A percentile compares a stretch with the other conserved stretches of the same genome.
These are phyloP conservation scores for Hydnomerulius pinastri DNA, from an alignment of 768 basidiomycete genomes.

Conservation along the genomic window DNA sequence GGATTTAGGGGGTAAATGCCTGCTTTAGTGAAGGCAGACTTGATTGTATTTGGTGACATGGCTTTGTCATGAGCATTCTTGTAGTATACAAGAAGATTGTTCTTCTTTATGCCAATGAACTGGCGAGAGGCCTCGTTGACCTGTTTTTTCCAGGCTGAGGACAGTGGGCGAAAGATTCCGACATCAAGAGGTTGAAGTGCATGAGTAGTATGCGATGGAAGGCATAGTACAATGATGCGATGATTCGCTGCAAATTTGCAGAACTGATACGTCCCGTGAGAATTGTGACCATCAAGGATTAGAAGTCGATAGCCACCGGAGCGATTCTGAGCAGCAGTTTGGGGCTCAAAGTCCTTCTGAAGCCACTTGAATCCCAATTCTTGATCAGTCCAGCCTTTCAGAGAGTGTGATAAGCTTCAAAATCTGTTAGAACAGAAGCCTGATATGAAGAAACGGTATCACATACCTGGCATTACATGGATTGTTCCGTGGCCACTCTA, in stretches of 20 bases:
- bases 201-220: conserved; percentile 48
- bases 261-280: conserved; percentile 6
- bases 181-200: conserved; percentile 45
- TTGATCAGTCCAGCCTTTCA: no score
- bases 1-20: conserved; percentile 29
- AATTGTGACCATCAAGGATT: conserved; percentile 46
- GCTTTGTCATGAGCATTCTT: conserved; percentile 31
- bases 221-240: conserved; percentile 42
- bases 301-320: no score
- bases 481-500: no score
- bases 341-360: no score
- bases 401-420: no score
- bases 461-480: no score
- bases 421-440: no score
- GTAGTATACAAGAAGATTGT: conserved; percentile 40
- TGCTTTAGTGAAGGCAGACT: conserved; percentile 27
- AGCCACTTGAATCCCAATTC: no score
- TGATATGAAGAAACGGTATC: no score
- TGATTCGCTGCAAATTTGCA: conserved; percentile 14
- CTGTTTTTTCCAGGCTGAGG: conserved; percentile 25
- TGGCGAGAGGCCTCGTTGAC: conserved; percentile 24
- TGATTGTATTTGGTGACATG: conserved; percentile 15
- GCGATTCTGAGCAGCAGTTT: no score
- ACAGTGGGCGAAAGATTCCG: conserved; percentile 34
- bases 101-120: conserved; percentile 34